phyloP scores from a whole-genome alignment of 805 yeast species.

The Metschnikowia orientalis region DNA sequence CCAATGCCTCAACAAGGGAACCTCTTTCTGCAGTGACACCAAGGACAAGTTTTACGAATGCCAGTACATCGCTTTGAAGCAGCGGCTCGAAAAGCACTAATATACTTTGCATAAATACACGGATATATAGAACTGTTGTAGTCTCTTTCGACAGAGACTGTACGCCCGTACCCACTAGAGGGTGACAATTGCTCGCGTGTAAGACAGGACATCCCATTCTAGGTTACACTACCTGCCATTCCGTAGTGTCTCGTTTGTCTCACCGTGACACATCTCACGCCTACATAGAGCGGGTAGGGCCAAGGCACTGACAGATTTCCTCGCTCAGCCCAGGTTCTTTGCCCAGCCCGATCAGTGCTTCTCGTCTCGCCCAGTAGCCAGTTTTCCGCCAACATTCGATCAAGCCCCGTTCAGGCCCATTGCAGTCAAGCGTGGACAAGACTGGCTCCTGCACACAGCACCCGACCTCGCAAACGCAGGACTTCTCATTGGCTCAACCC shows the following conservation, averaged over 20 bases:
- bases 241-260: no score
- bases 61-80: constrained; percentile 39
- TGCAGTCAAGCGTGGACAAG: not conserved
- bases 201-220: no score
- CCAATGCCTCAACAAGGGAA: constrained; percentile 42
- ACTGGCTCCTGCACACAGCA: constrained; percentile 5
- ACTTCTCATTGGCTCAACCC: constrained; percentile 20
- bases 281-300: no score
- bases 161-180: no score
- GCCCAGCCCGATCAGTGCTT: not conserved
- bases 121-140: no score
- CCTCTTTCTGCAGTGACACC: constrained; percentile 35
- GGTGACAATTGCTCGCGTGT: no score
- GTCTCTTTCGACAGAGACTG: no score
- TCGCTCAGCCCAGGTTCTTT: no score
- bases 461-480: constrained; percentile 12
- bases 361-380: not conserved
- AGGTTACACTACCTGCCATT: no score
- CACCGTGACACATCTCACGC: no score
- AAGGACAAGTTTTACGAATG: constrained; percentile 44
- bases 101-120: constrained; percentile 9
- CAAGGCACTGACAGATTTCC: no score
- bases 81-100: constrained; percentile 32
- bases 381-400: no score
- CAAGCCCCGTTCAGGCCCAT: not conserved